Percentiles rank a stretch among this genome's conserved stretches.
These are phyloP conservation scores for Globisporangium polare DNA, from an alignment of 352 stramenopile species.

Conservation along the genomic window DNA sequence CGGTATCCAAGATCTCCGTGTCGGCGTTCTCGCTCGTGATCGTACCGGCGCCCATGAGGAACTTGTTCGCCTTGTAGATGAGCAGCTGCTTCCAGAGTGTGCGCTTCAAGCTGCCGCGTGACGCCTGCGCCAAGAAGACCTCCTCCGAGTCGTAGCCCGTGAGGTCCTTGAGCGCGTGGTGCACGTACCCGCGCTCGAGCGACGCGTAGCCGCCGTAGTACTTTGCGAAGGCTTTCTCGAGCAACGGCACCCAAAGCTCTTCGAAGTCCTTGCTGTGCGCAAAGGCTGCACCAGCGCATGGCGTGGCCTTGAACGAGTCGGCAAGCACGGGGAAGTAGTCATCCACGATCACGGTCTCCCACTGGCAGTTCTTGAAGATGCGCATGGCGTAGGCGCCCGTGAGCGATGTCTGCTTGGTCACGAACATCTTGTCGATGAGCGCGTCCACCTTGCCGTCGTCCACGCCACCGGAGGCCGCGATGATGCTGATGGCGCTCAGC, in stretches of 20 bases:
- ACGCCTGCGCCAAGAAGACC: conserved; percentile 81
- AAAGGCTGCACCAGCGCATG: conserved; percentile 79
- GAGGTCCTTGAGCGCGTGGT: conserved; percentile 86
- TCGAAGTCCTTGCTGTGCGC: conserved; percentile 86
- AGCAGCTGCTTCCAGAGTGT: conserved; percentile 90
- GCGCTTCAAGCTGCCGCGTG: conserved; percentile 81
- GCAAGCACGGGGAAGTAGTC: conserved; percentile 87
- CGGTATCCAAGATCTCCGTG: conserved; percentile 85
- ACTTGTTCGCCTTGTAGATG: conserved; percentile 82
- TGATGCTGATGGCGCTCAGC: conserved; percentile 88
- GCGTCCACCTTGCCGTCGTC: conserved; percentile 87
- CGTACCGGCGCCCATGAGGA: conserved; percentile 88
- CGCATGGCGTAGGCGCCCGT: conserved; percentile 90
- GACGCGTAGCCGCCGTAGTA: conserved; percentile 88
- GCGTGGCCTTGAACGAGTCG: conserved; percentile 36
- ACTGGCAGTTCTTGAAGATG: conserved; percentile 91
- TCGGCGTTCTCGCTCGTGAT: conserved; percentile 83
- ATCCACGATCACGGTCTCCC: conserved; percentile 91
- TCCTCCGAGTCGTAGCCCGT: conserved; percentile 88
- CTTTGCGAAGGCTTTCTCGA: conserved; percentile 93
- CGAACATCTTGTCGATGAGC: conserved; percentile 88
- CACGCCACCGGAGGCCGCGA: conserved; percentile 85
- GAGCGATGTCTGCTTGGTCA: conserved; percentile 88
- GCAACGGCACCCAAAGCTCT: conserved; percentile 90
- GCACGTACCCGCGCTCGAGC: conserved; percentile 87